Evolutionary conservation across 2,329 filamentous ascomycete genomes (phyloP), one percentile per base, ranked within the genome.

Genomic region (Colletotrichum sansevieriae): DNA sequence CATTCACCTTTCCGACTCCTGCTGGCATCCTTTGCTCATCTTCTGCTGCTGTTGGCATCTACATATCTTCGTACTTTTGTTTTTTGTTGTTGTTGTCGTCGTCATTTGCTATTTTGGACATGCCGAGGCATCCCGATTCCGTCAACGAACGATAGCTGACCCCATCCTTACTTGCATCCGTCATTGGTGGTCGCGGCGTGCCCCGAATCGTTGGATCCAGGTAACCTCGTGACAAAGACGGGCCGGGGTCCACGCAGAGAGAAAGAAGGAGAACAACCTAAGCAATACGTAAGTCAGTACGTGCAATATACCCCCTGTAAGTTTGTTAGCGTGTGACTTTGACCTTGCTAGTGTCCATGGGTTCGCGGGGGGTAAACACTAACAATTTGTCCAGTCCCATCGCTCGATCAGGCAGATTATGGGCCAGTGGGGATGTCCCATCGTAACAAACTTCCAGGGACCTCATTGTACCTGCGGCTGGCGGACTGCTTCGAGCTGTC

Each of bases 181-280:
- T 47, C 57, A 63, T 58, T 46, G 37, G 22, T 67, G n/a, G 63
- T 58, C 58, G 35, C 67, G 43, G 57, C 49, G 46, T 51, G 57
- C 46, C 49, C 63, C 56, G 63, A 44, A 54, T 61, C 39, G 22
- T 63, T 66, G 51, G 46, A 57, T 52, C 63, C 51, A 29, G 63
- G 52, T 6, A 37, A 25, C 57, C 57, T 70, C 44, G 63, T 67
- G 67, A 70, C 51, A 58, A 70, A 67, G 63, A 52, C 7, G n/a
- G 44, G 35, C 56, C 35, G 33, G 43, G 64, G 39, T 52, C 44
- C 12, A 58, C 57, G 51, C n/a, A 63, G 18, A 46, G 41, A 54
- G 37, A n/a, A 37, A 58, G 10, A 22, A 61, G 29, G 41, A 33
- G 43, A 57, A 66, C 56, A 67, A 22, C 22, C 22, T 3, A 70